Percentiles rank a stretch among this genome's conserved stretches.
phyloP scores from a whole-genome alignment of 345 rosid genomes.

The Melaleuca alternifolia region DNA sequence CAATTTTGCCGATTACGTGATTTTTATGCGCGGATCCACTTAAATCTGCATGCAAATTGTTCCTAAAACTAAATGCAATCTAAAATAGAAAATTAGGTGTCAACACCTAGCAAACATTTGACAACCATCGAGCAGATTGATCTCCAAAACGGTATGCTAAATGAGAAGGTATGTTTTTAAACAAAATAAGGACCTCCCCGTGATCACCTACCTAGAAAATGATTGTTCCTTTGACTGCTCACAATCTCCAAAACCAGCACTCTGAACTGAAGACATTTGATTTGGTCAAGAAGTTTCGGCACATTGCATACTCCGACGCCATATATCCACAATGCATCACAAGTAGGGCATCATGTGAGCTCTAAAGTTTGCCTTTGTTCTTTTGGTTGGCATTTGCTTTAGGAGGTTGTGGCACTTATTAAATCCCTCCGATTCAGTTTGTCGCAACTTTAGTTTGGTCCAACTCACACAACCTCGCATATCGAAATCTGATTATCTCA shows the following conservation, averaged over 20 bases:
- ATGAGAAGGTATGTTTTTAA: neutral
- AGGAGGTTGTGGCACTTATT: constrained; percentile 7
- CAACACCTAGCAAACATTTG: constrained; percentile 22
- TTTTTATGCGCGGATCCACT: too few relatives aligned
- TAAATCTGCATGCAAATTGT: too few relatives aligned
- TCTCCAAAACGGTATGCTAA: neutral
- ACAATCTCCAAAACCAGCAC: constrained; percentile 40
- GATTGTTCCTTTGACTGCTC: constrained; percentile 22
- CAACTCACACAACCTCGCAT: constrained; percentile 24
- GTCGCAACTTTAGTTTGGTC: constrained; percentile 27
- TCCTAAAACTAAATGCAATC: too few relatives aligned
- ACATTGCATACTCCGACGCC: constrained; percentile 43
- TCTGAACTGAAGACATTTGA: constrained; percentile 45
- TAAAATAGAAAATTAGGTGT: too few relatives aligned
- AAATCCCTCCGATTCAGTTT: constrained; percentile 27
- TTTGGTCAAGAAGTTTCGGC: constrained; percentile 35
- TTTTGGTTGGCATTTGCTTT: neutral
- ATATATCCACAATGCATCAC: constrained; percentile 25
- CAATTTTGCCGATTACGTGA: too few relatives aligned
- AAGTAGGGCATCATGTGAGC: too few relatives aligned
- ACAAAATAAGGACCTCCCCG: constrained; percentile 12
- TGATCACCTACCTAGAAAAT: constrained; percentile 9
- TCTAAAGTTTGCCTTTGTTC: neutral
- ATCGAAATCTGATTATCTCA: constrained; percentile 37
- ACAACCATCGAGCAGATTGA: neutral